These are phyloP conservation scores for Verticillium nonalfalfae DNA, from an alignment of 2,329 filamentous ascomycete species.

Conservation along the genomic window DNA sequence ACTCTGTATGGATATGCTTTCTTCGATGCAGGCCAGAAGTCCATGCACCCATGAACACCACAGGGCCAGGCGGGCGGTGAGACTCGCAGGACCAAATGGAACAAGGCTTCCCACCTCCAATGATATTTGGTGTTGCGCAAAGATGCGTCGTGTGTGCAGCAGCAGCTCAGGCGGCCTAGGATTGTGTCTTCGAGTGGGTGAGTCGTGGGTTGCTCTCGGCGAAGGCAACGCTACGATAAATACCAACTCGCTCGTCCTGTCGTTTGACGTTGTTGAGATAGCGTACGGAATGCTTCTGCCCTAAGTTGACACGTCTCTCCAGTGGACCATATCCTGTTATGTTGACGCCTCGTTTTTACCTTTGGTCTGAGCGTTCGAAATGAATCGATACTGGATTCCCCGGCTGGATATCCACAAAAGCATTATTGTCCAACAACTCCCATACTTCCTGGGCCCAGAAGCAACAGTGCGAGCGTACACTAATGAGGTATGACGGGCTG, in stretches of 20 bases:
- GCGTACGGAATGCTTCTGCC: not conserved
- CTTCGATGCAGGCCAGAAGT: not conserved
- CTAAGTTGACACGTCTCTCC: not conserved
- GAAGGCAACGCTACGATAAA: slow-evolving; percentile 10
- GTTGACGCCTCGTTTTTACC: not conserved
- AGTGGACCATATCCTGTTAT: not conserved
- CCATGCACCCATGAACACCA: not conserved
- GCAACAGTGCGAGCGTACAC: slow-evolving; percentile 52
- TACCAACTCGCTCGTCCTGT: slow-evolving; percentile 1
- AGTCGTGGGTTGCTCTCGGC: not conserved
- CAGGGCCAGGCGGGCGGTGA: not conserved
- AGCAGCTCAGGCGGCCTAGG: not conserved
- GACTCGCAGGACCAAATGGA: not conserved
- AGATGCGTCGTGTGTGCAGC: not conserved
- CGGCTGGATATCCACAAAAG: slow-evolving; percentile 54
- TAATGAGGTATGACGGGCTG: slow-evolving; percentile 37
- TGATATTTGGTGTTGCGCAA: not conserved
- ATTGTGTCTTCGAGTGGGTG: not conserved
- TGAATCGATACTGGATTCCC: slow-evolving; percentile 58
- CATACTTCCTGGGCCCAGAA: slow-evolving; percentile 51
- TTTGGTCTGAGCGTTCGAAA: slow-evolving; percentile 16
- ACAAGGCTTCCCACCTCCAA: not conserved
- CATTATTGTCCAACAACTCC: slow-evolving; percentile 52
- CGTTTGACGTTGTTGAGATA: not conserved
- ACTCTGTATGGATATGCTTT: not conserved